A percentile compares a stretch with the other conserved stretches of the same genome.
Conservation (phyloP, 805 yeast genomes). For the Barnettozyma sp. region DNA sequence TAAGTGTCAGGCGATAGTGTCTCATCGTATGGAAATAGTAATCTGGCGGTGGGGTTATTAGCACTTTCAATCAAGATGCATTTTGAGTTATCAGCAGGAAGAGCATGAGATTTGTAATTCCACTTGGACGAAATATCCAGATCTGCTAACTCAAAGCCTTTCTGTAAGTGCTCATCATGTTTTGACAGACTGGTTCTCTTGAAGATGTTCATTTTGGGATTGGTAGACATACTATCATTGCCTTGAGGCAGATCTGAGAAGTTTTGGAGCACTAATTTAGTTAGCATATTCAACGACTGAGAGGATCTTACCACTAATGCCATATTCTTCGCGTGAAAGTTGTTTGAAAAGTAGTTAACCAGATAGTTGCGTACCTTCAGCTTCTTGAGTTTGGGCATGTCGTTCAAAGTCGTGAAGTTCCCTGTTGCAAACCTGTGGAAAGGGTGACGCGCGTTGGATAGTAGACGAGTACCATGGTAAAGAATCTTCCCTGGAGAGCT, state of each 20-base stretch:
- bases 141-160: too few relatives aligned
- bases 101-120: constrained; percentile 19
- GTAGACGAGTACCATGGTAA: constrained; percentile 50
- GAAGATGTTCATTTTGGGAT: too few relatives aligned
- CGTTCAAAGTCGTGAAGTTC: constrained; percentile 8
- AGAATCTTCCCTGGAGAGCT: constrained; percentile 38
- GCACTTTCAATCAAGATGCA: constrained; percentile 34
- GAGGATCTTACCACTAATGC: constrained; percentile 58
- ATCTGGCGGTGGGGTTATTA: constrained; percentile 33
- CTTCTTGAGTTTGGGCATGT: constrained; percentile 28
- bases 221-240: too few relatives aligned
- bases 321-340: constrained; percentile 45
- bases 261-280: constrained; percentile 40
- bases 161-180: too few relatives aligned
- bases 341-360: constrained; percentile 31
- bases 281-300: constrained; percentile 51
- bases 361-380: constrained; percentile 33
- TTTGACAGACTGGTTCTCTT: too few relatives aligned
- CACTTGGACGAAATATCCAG: constrained; percentile 17
- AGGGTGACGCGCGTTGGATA: constrained; percentile 37
- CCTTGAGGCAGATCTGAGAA: constrained; percentile 32
- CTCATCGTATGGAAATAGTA: constrained; percentile 37
- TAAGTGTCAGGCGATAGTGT: neutral
- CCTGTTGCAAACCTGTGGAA: constrained; percentile 1
- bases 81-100: constrained; percentile 19